phyloP scores from a whole-genome alignment of 140 eudicot genomes.

The Flaveria floridana region DNA sequence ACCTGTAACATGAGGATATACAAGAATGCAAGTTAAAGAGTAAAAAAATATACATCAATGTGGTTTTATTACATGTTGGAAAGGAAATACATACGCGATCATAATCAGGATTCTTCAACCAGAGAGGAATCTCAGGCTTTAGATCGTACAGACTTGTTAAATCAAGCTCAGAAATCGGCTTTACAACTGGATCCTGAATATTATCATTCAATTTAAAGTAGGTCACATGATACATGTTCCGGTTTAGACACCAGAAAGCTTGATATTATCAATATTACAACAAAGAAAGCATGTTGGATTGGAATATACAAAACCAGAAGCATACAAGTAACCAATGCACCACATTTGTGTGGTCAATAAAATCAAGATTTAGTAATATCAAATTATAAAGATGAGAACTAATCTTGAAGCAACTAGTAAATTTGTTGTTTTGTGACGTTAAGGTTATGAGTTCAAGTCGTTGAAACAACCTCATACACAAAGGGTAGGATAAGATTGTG shows the following conservation, averaged over 20 bases:
- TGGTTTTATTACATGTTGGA: not conserved
- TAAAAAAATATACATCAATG: not conserved
- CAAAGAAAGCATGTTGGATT: too few relatives aligned
- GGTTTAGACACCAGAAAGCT: not conserved
- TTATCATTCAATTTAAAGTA: not conserved
- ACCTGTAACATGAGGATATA: constrained; percentile 44
- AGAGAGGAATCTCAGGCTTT: constrained; percentile 72
- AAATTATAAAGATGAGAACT: not conserved
- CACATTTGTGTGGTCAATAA: not conserved
- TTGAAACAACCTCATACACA: too few relatives aligned
- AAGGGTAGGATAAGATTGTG: too few relatives aligned
- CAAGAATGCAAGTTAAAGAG: not conserved
- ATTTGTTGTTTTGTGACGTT: too few relatives aligned
- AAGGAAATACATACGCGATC: constrained; percentile 61
- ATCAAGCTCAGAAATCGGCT: constrained; percentile 65
- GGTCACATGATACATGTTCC: not conserved
- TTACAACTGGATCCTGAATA: constrained; percentile 56
- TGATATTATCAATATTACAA: not conserved
- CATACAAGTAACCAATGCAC: not conserved
- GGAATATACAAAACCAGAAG: constrained; percentile 9
- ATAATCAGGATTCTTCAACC: constrained; percentile 86
- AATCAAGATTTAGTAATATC: not conserved
- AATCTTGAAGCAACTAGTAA: too few relatives aligned
- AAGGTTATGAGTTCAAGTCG: too few relatives aligned
- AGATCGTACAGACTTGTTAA: constrained; percentile 43